Evolutionary conservation across 2,329 filamentous ascomycete species (phyloP), one percentile per base, ranked within the genome.

Genomic region (Triangularia verruculosa): DNA sequence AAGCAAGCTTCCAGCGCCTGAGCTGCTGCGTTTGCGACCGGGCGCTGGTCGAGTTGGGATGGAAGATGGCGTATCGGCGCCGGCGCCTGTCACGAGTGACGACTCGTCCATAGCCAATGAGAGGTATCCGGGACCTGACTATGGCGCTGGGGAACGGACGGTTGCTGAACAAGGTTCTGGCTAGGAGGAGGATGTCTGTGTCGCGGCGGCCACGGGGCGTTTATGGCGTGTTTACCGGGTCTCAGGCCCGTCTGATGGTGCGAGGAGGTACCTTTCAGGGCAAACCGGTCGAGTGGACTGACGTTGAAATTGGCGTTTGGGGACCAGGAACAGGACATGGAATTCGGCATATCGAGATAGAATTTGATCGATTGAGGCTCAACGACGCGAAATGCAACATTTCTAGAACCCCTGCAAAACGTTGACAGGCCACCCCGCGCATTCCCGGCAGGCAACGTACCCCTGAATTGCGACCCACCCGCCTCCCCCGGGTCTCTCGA

Each of bases 1-100:
- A 28, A 94, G 78, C 52, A 93, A 79, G 64, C 86, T 85, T 32
- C 86, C 86, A 47, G 79, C 77, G 1, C 68, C 70, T 20, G 72
- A 73, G 53, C 65, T 25, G 87, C 89, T 58, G 84, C 76, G 70
- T 78, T 86, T 73, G 54, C 71, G 69, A 12, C 63, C 61, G 4
- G 66, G 63, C 17, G 63, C 66, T 25, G 67, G 63, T n/a, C 62
- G 69, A 39, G 24, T 57, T 32, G 65, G 32, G 59, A 64, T 55
- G 61, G 66, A 43, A 24, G 62, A 59, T 47, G 54, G 59, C 54
- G 62, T 62, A 59, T 67, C 66, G 32, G 66, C 34, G 54, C 56
- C 30, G 57, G 62, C 30, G 43, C 61, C 61, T 20, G 61, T 17
- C n/a, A 34, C 24, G 25, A 61, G 61, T 43, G 63, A 57, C 57